These are phyloP conservation scores for Yarrowia alimentaria DNA, from an alignment of 805 yeast genomes.

Conservation along the genomic window DNA sequence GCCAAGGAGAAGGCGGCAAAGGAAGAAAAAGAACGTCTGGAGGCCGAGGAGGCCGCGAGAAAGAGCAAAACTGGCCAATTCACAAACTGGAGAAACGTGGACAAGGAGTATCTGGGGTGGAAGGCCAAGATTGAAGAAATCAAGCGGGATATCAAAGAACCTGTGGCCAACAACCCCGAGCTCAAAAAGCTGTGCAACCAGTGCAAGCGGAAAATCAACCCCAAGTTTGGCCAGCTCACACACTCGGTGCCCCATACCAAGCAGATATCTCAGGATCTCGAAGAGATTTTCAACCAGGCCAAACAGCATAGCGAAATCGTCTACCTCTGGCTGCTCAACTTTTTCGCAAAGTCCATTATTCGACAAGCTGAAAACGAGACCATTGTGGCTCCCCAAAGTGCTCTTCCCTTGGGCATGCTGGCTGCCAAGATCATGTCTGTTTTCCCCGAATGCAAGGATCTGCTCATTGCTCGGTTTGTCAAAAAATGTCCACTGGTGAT, in stretches of 20 bases:
- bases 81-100: constrained; percentile 35
- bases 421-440: constrained; percentile 53
- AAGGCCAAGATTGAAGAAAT: constrained; percentile 46
- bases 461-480: constrained; percentile 72
- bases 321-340: constrained; percentile 73
- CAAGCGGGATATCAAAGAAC: constrained; percentile 57
- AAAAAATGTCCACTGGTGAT: constrained; percentile 88
- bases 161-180: constrained; percentile 43
- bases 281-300: constrained; percentile 50
- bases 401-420: constrained; percentile 74
- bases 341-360: constrained; percentile 79
- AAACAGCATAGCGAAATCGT: constrained; percentile 49
- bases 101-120: constrained; percentile 32
- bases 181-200: constrained; percentile 34
- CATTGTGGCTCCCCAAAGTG: constrained; percentile 69
- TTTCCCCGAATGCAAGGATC: constrained; percentile 54
- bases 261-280: constrained; percentile 47
- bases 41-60: constrained; percentile 20
- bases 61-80: constrained; percentile 34
- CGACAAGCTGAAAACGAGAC: constrained; percentile 94
- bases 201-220: constrained; percentile 75
- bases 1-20: constrained; percentile 31
- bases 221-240: constrained; percentile 89
- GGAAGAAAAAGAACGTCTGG: constrained; percentile 27
- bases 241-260: constrained; percentile 61